These are phyloP conservation scores for Tylopilus sp. DNA, from an alignment of 768 basidiomycete genomes.

Conservation along the genomic window DNA sequence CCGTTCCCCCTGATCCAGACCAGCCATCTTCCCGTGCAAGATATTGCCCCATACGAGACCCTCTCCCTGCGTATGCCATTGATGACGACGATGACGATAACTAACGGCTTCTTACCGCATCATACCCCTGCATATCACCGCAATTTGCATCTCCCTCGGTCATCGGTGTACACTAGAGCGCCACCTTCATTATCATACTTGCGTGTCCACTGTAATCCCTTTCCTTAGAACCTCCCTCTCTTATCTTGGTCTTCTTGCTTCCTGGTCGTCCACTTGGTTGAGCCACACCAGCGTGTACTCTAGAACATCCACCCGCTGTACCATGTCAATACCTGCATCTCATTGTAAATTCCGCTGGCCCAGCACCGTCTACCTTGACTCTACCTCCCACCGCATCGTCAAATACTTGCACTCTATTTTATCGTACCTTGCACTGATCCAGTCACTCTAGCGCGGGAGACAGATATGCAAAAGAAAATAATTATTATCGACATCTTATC, in stretches of 20 bases:
- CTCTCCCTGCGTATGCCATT: conserved; percentile 20
- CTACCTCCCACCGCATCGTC: neutral
- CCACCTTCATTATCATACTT: conserved; percentile 7
- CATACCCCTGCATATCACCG: conserved; percentile 13
- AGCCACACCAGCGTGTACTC: neutral
- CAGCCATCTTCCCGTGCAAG: conserved; percentile 10
- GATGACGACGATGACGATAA: conserved; percentile 28
- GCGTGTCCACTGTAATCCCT: conserved; percentile 6
- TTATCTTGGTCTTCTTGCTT: neutral
- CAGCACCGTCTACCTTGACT: neutral
- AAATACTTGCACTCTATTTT: neutral
- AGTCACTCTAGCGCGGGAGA: neutral
- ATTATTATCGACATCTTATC: conserved; percentile 5
- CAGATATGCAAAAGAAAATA: neutral
- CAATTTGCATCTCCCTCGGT: conserved; percentile 3
- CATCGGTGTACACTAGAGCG: conserved; percentile 7
- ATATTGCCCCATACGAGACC: conserved; percentile 13
- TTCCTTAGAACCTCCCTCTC: neutral
- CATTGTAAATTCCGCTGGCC: no score
- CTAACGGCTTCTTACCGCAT: neutral
- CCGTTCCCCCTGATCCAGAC: conserved; percentile 42
- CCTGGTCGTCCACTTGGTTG: neutral
- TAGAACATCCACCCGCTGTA: neutral
- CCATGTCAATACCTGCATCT: neutral
- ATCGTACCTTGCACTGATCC: neutral